Evolutionary conservation across 768 basidiomycete genomes (phyloP).

Genomic region (Leccinum subgranulosum): DNA sequence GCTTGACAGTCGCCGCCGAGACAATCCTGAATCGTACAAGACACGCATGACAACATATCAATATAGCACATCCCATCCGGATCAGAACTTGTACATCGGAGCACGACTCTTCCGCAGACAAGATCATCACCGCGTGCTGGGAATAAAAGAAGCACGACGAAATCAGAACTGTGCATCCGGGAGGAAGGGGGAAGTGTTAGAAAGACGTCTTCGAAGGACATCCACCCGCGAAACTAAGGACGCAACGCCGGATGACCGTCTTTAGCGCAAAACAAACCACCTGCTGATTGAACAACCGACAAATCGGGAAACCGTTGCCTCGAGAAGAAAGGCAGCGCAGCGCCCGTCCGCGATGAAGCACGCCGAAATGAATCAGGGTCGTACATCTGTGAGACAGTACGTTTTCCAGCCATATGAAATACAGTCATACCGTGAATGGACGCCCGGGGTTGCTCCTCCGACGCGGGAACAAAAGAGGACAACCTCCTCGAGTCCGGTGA

Average conservation of each 20-base stretch:
- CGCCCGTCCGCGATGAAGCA: conserved; percentile 13
- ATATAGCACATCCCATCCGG: not conserved
- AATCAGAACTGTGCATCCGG: not conserved
- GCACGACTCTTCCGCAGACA: not conserved
- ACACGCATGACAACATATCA: not conserved
- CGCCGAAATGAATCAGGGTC: conserved; percentile 33
- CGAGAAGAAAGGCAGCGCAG: conserved; percentile 4
- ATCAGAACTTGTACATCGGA: conserved; percentile 6
- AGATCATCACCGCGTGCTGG: not conserved
- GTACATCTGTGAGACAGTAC: conserved; percentile 3
- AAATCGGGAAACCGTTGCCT: conserved; percentile 19
- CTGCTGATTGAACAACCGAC: conserved; percentile 2
- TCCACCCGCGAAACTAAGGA: not conserved
- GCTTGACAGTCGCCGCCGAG: not conserved
- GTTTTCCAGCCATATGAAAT: conserved; percentile 3
- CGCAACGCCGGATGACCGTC: not conserved
- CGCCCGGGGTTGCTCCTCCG: not conserved
- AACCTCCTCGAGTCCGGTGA: not conserved
- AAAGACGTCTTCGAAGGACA: not conserved
- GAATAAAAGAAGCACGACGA: conserved; percentile 1
- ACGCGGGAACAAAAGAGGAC: conserved; percentile 1
- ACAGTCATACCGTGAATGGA: not conserved
- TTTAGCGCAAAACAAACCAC: conserved; percentile 2
- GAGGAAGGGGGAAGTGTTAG: not conserved
- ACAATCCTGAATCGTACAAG: not conserved